Conservation (phyloP, 768 basidiomycete genomes). For the Leccinellum luteum region DNA sequence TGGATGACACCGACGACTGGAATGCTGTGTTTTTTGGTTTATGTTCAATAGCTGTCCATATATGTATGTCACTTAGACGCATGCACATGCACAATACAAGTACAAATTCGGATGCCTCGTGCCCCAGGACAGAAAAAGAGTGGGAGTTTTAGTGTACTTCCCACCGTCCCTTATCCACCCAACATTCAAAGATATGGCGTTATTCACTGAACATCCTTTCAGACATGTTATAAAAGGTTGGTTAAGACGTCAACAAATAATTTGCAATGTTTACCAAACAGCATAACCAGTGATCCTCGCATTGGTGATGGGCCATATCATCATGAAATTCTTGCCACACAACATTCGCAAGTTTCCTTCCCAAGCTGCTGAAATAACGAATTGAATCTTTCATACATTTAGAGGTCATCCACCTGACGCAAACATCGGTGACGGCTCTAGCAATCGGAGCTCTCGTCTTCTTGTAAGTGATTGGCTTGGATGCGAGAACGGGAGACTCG, state of each 20-base stretch:
- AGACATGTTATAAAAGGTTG: constrained; percentile 33
- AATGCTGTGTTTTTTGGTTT: constrained; percentile 9
- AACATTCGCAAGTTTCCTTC: constrained; percentile 31
- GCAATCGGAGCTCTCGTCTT: constrained; percentile 63
- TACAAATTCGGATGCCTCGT: constrained; percentile 27
- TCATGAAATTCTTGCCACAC: constrained; percentile 46
- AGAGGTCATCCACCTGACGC: constrained; percentile 67
- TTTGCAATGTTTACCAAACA: constrained; percentile 9
- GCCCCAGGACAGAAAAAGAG: constrained; percentile 25
- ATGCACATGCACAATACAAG: background rate
- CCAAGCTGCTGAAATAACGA: background rate
- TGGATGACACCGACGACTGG: constrained; percentile 10
- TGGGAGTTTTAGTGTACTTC: constrained; percentile 12
- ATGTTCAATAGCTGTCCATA: constrained; percentile 6
- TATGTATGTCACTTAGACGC: constrained; percentile 10
- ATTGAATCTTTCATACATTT: constrained; percentile 12
- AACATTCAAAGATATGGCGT: constrained; percentile 25
- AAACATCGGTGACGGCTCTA: constrained; percentile 69
- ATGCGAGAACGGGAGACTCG: background rate
- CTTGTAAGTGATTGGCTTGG: constrained; percentile 46
- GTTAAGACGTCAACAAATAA: background rate
- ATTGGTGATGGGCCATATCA: constrained; percentile 47
- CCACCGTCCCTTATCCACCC: constrained; percentile 26
- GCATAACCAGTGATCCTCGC: constrained; percentile 43
- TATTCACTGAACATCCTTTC: constrained; percentile 33